These are phyloP conservation scores for Solanum tarapatanum DNA, from an alignment of 257 asterid genomes.

Conservation along the genomic window DNA sequence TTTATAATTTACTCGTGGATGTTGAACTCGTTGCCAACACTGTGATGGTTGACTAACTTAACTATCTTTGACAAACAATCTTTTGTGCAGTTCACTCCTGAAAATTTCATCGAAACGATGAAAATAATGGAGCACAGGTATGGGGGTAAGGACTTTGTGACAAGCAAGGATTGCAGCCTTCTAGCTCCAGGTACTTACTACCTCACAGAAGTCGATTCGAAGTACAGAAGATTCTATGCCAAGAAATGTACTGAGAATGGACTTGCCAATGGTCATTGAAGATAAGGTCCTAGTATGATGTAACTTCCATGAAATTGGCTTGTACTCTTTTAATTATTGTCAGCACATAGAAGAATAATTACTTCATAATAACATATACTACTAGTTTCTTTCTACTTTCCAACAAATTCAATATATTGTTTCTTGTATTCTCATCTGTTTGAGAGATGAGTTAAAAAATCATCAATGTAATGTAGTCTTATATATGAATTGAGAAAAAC, in stretches of 20 bases:
- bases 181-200: conserved; percentile 79
- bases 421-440: not conserved
- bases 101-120: conserved; percentile 73
- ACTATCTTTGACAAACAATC: not conserved
- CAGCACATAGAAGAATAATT: conserved; percentile 13
- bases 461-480: not conserved
- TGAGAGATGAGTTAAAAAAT: not conserved
- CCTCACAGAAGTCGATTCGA: conserved; percentile 95
- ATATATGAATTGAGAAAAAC: not conserved
- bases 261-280: conserved; percentile 65
- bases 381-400: not conserved
- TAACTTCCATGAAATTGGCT: conserved; percentile 1
- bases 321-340: conserved; percentile 10
- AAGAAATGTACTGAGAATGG: conserved; percentile 62
- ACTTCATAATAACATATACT: not conserved
- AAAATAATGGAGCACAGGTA: conserved; percentile 95
- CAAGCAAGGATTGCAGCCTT: conserved; percentile 80
- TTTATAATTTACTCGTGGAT: not conserved
- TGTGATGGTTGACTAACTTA: not conserved
- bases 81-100: conserved; percentile 60
- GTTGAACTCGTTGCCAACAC: not conserved
- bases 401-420: not conserved
- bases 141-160: conserved; percentile 79
- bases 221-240: conserved; percentile 76
- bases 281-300: not conserved